These are phyloP conservation scores for Lentinus brumalis DNA, from an alignment of 768 basidiomycete genomes.

Conservation along the genomic window DNA sequence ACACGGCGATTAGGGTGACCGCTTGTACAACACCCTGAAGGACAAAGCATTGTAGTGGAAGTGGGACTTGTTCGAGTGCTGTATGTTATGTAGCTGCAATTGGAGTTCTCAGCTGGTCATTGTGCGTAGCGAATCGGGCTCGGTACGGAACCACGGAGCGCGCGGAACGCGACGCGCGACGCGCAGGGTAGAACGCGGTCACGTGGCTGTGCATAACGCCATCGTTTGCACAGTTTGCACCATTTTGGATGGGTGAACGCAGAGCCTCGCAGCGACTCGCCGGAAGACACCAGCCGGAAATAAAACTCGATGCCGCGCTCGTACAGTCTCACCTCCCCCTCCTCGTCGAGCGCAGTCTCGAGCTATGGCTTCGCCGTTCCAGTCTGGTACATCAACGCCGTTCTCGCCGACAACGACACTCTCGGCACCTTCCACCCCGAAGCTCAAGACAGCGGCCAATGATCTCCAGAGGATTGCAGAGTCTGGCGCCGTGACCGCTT, in stretches of 20 bases:
- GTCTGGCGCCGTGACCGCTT: constrained; percentile 44
- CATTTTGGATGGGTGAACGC: constrained; percentile 1
- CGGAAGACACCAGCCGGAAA: neutral
- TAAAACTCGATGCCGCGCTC: constrained; percentile 10
- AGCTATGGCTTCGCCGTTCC: constrained; percentile 29
- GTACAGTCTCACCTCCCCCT: neutral
- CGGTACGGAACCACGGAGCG: neutral
- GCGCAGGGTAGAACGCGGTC: constrained; percentile 9
- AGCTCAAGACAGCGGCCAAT: constrained; percentile 29
- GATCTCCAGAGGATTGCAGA: constrained; percentile 24
- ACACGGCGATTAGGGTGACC: constrained; percentile 63
- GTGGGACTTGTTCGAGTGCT: neutral
- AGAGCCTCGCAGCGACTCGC: neutral
- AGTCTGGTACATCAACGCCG: constrained; percentile 31
- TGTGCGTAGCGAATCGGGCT: neutral
- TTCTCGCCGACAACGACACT: constrained; percentile 38
- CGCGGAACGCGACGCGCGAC: constrained; percentile 6
- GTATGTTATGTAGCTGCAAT: neutral
- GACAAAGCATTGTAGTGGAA: constrained; percentile 1
- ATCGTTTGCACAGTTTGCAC: constrained; percentile 23
- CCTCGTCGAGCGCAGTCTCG: neutral
- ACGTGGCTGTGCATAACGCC: constrained; percentile 20
- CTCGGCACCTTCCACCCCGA: constrained; percentile 33
- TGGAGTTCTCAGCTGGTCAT: neutral
- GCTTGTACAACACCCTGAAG: constrained; percentile 72